Evolutionary conservation across 805 yeast genomes (phyloP).

Genomic region (Candida oleophila): DNA sequence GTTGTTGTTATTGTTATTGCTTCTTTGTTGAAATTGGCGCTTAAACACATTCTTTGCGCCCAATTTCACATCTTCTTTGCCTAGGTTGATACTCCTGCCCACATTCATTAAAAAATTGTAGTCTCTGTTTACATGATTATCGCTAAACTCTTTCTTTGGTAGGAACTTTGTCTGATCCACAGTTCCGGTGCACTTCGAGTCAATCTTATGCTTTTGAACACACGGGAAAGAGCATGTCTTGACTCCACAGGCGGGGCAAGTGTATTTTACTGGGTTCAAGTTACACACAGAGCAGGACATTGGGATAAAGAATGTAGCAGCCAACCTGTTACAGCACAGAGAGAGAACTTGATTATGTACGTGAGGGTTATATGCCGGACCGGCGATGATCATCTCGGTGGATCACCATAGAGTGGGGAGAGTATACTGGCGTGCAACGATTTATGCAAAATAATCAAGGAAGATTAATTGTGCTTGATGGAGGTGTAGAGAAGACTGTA

Average conservation of each 20-base stretch:
- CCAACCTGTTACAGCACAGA: too few species aligned
- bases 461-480: too few species aligned
- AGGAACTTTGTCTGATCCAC: constrained; percentile 63
- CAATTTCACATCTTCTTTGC: constrained; percentile 49
- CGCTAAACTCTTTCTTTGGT: constrained; percentile 44
- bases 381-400: too few species aligned
- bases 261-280: constrained; percentile 52
- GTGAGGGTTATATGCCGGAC: too few species aligned
- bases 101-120: constrained; percentile 68
- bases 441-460: too few species aligned
- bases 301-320: too few species aligned
- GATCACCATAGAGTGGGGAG: too few species aligned
- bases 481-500: too few species aligned
- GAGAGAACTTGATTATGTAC: too few species aligned
- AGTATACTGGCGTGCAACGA: too few species aligned
- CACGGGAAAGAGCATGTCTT: constrained; percentile 72
- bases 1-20: constrained; percentile 11
- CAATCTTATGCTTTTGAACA: constrained; percentile 65
- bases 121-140: constrained; percentile 69
- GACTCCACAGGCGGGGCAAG: constrained; percentile 74
- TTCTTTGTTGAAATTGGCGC: constrained; percentile 16
- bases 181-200: constrained; percentile 62
- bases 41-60: constrained; percentile 44
- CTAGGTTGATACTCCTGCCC: constrained; percentile 59
- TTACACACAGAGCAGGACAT: constrained; percentile 34